Evolutionary conservation across 2,329 filamentous ascomycete species (phyloP).

Genomic region (Fusarium nisikadoi): DNA sequence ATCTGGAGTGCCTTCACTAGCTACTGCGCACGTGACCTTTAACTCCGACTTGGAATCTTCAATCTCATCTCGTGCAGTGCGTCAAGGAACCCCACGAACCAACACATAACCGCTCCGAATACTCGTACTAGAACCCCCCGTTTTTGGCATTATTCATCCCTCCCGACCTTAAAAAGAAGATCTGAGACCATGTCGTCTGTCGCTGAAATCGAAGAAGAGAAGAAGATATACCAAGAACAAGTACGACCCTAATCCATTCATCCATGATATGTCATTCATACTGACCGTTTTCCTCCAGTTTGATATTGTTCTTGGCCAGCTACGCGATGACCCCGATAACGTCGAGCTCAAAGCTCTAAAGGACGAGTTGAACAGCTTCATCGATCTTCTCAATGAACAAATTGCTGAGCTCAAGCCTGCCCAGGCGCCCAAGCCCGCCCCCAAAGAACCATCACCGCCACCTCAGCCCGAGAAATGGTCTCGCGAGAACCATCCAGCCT

Average conservation of each 20-base stretch:
- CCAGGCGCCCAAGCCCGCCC: constrained; percentile 57
- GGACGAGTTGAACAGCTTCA: constrained; percentile 83
- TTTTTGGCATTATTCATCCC: neutral
- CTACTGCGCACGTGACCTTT: constrained; percentile 28
- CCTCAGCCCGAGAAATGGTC: constrained; percentile 79
- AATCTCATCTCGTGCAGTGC: constrained; percentile 2
- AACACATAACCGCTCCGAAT: constrained; percentile 6
- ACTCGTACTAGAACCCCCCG: neutral
- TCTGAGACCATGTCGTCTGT: constrained; percentile 45
- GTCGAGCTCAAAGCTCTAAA: constrained; percentile 80
- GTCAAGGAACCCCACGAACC: constrained; percentile 5
- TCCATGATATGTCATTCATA: neutral
- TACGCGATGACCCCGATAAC: constrained; percentile 84
- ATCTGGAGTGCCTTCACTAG: neutral
- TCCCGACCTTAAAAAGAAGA: neutral
- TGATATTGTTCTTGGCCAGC: constrained; percentile 78
- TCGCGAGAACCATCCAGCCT: constrained; percentile 82
- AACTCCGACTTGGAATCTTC: constrained; percentile 14
- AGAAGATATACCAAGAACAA: constrained; percentile 67
- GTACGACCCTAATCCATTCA: constrained; percentile 48
- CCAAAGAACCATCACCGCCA: constrained; percentile 59
- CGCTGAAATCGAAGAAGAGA: constrained; percentile 62
- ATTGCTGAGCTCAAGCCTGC: constrained; percentile 79
- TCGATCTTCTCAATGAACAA: constrained; percentile 80
- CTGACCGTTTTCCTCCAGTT: constrained; percentile 63